phyloP scores from a whole-genome alignment of 306 rosid genomes.

The barrel medic (Medicago truncatula) region MtrunA17r5.0-ANR NC_053043.1:13889501-13890000 shows the following conservation, averaged over 20 bases:
- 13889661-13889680: background rate
- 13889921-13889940: slow-evolving; percentile 5
- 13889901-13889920: slow-evolving; percentile 19
- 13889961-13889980: background rate
- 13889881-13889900: slow-evolving; percentile 20
- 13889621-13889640: slow-evolving; percentile 7
- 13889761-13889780: background rate
- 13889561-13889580: no score
- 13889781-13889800: slow-evolving; percentile 36
- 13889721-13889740: background rate
- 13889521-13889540: no score
- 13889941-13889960: slow-evolving; percentile 12
- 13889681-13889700: slow-evolving; percentile 5
- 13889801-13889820: slow-evolving; percentile 7
- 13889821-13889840: slow-evolving; percentile 27
- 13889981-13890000: background rate
- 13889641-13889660: slow-evolving; percentile 9
- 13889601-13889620: slow-evolving; percentile 16
- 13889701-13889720: background rate
- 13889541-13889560: no score
- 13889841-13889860: slow-evolving; percentile 6
- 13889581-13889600: background rate
- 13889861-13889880: background rate
- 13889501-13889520: no score
- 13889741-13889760: slow-evolving; percentile 29